A percentile compares a stretch with the other conserved stretches of the same genome.
Conservation (phyloP, 148 eudicot genomes). For the Cornus controversa region DNA sequence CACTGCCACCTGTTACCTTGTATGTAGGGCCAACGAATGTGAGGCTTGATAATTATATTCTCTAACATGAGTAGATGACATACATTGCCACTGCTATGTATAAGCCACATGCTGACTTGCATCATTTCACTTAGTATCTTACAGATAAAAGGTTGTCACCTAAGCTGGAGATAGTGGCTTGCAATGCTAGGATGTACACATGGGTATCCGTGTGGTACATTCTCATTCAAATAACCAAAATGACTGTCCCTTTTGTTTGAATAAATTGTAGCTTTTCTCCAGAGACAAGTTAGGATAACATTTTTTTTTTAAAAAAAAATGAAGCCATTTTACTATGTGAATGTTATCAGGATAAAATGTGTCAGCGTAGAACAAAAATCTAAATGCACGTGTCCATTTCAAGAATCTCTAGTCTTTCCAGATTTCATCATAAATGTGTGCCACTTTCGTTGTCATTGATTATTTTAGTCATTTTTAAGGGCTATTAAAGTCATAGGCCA, state of each 20-base stretch:
- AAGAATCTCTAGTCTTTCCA: neutral
- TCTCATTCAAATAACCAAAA: neutral
- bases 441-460: neutral
- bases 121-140: no score
- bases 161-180: no score
- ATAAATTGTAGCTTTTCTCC: neutral
- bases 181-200: neutral
- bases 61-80: no score
- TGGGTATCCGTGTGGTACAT: neutral
- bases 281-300: neutral
- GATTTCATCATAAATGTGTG: neutral
- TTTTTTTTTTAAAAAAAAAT: no score
- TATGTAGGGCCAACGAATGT: no score
- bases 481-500: neutral
- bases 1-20: no score
- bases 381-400: neutral
- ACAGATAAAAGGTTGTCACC: no score
- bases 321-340: neutral
- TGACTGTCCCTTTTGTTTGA: neutral
- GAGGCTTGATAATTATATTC: no score
- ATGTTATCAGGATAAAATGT: neutral
- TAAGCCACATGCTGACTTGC: no score
- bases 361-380: neutral
- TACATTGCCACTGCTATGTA: no score
- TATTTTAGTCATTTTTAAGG: neutral